phyloP scores from a whole-genome alignment of 2,329 filamentous ascomycete species.

The Lomentospora prolificans region DNA sequence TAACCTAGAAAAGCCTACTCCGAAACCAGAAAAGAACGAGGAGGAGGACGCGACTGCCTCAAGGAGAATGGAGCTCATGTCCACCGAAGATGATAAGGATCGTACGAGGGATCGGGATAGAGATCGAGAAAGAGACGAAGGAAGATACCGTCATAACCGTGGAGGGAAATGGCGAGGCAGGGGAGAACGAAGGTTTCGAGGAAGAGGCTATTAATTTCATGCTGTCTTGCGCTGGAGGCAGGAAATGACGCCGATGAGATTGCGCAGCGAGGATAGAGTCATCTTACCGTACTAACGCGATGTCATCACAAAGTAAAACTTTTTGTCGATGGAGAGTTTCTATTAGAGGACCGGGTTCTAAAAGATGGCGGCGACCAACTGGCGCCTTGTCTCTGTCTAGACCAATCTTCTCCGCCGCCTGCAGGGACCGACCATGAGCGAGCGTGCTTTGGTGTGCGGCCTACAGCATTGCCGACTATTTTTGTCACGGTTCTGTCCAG shows the following conservation, averaged over 20 bases:
- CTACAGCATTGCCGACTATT: no score
- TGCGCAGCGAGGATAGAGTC: no score
- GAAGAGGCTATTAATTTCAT: neutral
- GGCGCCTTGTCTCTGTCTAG: no score
- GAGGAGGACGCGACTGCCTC: slow-evolving; percentile 29
- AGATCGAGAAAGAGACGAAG: slow-evolving; percentile 18
- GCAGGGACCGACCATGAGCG: no score
- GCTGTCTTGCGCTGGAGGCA: neutral
- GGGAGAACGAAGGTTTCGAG: slow-evolving; percentile 20
- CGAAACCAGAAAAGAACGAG: slow-evolving; percentile 57
- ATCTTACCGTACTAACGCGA: no score
- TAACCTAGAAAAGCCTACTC: slow-evolving; percentile 65
- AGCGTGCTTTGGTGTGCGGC: no score
- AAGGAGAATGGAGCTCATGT: slow-evolving; percentile 21
- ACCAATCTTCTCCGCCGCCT: no score
- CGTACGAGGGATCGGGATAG: slow-evolving; percentile 20
- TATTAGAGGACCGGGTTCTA: no score
- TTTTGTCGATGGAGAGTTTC: no score
- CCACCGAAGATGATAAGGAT: slow-evolving; percentile 26
- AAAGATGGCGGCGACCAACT: no score
- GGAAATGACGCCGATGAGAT: no score
- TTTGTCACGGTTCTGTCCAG: slow-evolving; percentile 19
- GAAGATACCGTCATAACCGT: slow-evolving; percentile 17
- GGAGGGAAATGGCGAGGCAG: slow-evolving; percentile 27
- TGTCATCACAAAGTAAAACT: no score